Evolutionary conservation across 2,329 filamentous ascomycete genomes (phyloP).

Genomic region (Bipolaris zeicola): DNA sequence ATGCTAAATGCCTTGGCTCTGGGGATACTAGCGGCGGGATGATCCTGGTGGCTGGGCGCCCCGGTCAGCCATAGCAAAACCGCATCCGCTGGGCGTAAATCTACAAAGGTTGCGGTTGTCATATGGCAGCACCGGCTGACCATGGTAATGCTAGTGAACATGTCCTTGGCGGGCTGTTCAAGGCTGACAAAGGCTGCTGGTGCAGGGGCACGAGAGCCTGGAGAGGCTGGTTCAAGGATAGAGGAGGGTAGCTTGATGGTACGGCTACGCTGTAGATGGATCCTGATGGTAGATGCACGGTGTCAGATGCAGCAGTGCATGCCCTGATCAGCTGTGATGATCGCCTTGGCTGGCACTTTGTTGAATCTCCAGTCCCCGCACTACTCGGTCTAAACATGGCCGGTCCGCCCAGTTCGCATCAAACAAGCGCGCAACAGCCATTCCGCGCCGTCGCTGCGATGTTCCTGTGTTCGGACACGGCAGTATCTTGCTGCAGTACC

Average conservation of each 20-base stretch:
- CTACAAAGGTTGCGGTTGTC: slow-evolving; percentile 5
- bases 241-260: slow-evolving; percentile 11
- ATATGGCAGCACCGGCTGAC: slow-evolving; percentile 20
- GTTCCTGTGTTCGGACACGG: background rate
- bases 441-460: background rate
- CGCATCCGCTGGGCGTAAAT: slow-evolving; percentile 4
- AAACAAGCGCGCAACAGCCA: background rate
- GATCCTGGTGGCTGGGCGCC: slow-evolving; percentile 31
- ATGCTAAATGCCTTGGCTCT: slow-evolving; percentile 26
- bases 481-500: background rate
- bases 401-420: background rate
- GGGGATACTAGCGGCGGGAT: slow-evolving; percentile 32
- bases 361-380: slow-evolving; percentile 17
- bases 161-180: background rate
- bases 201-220: slow-evolving; percentile 2
- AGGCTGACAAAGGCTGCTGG: background rate
- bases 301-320: slow-evolving; percentile 24
- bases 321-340: slow-evolving; percentile 16
- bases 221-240: background rate
- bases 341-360: slow-evolving; percentile 17
- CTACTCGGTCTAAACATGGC: slow-evolving; percentile 4
- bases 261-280: slow-evolving; percentile 25
- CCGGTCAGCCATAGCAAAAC: slow-evolving; percentile 29
- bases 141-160: slow-evolving; percentile 1
- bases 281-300: slow-evolving; percentile 16